Evolutionary conservation across 306 rosid species (phyloP).

Genomic region (Castanea mollissima): DNA sequence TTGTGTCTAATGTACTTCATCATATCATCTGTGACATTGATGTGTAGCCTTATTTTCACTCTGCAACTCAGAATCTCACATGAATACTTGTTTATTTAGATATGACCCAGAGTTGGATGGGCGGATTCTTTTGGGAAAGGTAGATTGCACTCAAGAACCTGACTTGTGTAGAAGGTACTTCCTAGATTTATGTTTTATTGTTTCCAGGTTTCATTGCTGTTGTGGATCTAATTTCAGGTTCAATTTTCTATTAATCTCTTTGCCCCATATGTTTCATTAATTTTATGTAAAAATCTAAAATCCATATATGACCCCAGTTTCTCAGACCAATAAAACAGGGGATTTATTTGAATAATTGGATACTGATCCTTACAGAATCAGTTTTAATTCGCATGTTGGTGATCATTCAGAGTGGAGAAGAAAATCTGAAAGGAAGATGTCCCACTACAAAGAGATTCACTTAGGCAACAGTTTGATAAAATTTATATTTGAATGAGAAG

Average conservation of each 20-base stretch:
- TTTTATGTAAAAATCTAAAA: neutral
- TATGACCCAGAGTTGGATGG: conserved; percentile 95
- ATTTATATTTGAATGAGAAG: neutral
- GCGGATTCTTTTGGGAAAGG: conserved; percentile 73
- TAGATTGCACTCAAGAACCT: conserved; percentile 78
- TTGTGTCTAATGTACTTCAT: conserved; percentile 11
- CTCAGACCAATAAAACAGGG: neutral
- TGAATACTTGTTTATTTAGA: conserved; percentile 43
- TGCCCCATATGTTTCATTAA: neutral
- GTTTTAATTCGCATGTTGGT: neutral
- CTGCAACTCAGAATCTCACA: conserved; percentile 6
- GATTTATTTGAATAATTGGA: neutral
- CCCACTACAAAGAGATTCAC: neutral
- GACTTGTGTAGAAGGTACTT: conserved; percentile 86
- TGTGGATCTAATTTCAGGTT: neutral
- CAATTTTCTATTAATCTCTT: neutral
- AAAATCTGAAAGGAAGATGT: neutral
- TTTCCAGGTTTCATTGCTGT: conserved; percentile 14
- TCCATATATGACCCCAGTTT: neutral
- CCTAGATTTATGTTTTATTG: neutral
- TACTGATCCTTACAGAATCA: neutral
- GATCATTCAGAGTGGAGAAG: neutral
- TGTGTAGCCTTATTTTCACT: conserved; percentile 3
- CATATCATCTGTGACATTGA: conserved; percentile 6
- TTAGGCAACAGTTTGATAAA: neutral